These are phyloP conservation scores for Apophysomyces variabilis DNA, from an alignment of 371 early-diverging fungal genomes.

Conservation along the genomic window DNA sequence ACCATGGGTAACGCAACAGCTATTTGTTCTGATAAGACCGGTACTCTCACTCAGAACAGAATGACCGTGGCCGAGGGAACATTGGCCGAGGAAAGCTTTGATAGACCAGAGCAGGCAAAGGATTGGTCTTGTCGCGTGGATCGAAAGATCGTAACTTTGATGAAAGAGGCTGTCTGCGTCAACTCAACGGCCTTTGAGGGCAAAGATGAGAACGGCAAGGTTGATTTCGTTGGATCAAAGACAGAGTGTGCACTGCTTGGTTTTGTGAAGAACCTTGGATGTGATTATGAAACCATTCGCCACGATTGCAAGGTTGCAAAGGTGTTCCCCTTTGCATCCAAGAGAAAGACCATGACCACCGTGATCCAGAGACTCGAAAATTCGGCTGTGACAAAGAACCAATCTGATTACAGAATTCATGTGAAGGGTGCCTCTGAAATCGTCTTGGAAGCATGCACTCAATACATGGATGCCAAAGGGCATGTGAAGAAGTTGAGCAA, in stretches of 20 bases:
- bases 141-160: slow-evolving; percentile 35
- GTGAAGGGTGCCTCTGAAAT: slow-evolving; percentile 91
- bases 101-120: slow-evolving; percentile 29
- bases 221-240: slow-evolving; percentile 87
- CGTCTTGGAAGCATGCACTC: slow-evolving; percentile 66
- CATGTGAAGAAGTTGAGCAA: slow-evolving; percentile 54
- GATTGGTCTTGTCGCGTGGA: slow-evolving; percentile 37
- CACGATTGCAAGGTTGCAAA: slow-evolving; percentile 57
- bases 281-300: slow-evolving; percentile 64
- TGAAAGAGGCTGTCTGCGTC: slow-evolving; percentile 72
- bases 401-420: slow-evolving; percentile 62
- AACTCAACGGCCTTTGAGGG: slow-evolving; percentile 93
- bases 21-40: slow-evolving; percentile 97
- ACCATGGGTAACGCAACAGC: slow-evolving; percentile 98
- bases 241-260: slow-evolving; percentile 93
- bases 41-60: slow-evolving; percentile 93
- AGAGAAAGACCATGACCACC: slow-evolving; percentile 83
- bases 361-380: slow-evolving; percentile 47
- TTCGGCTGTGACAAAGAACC: slow-evolving; percentile 32
- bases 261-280: slow-evolving; percentile 66
- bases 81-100: slow-evolving; percentile 53
- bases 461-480: slow-evolving; percentile 63
- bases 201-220: slow-evolving; percentile 73
- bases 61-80: slow-evolving; percentile 91
- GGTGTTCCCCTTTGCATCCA: slow-evolving; percentile 84